Percentiles rank a stretch among this genome's conserved stretches.
phyloP scores from a whole-genome alignment of 202 grass and related monocot species.

The Saccharum hybrid region DNA sequence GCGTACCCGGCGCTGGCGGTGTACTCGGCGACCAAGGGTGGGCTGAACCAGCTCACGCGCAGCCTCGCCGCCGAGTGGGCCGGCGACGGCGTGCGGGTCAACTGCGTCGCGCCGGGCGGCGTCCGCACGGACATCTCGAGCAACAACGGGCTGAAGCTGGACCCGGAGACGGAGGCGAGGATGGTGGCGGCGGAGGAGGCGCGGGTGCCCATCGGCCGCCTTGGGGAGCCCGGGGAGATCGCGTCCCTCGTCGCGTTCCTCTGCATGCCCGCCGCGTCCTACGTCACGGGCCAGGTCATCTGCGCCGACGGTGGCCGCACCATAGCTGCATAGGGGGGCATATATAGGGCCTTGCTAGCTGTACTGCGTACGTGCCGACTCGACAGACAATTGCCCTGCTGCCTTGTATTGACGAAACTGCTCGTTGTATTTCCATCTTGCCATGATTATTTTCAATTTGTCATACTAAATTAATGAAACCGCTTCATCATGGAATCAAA shows the following conservation, averaged over 20 bases:
- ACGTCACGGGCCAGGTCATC: conserved; percentile 71
- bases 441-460: too few species aligned
- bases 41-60: conserved; percentile 52
- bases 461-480: too few species aligned
- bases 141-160: conserved; percentile 11
- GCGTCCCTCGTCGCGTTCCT: conserved; percentile 58
- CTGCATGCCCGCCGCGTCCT: conserved; percentile 68
- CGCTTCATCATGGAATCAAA: too few species aligned
- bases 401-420: too few species aligned
- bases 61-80: conserved; percentile 64
- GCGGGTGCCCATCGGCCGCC: conserved; percentile 19
- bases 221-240: conserved; percentile 62
- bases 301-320: conserved; percentile 59
- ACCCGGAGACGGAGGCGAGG: neutral
- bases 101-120: conserved; percentile 53
- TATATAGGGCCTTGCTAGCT: neutral
- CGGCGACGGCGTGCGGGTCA: conserved; percentile 42
- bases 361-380: too few species aligned
- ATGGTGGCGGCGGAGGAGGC: neutral
- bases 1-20: conserved; percentile 27
- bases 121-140: conserved; percentile 30
- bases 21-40: conserved; percentile 64
- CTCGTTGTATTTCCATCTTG: too few species aligned
- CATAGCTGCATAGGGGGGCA: conserved; percentile 40
- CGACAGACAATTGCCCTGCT: too few species aligned